A percentile compares a stretch with the other conserved stretches of the same genome.
Evolutionary conservation across 2,329 filamentous ascomycete genomes (phyloP).

Genomic region (Venturia nashicola): DNA sequence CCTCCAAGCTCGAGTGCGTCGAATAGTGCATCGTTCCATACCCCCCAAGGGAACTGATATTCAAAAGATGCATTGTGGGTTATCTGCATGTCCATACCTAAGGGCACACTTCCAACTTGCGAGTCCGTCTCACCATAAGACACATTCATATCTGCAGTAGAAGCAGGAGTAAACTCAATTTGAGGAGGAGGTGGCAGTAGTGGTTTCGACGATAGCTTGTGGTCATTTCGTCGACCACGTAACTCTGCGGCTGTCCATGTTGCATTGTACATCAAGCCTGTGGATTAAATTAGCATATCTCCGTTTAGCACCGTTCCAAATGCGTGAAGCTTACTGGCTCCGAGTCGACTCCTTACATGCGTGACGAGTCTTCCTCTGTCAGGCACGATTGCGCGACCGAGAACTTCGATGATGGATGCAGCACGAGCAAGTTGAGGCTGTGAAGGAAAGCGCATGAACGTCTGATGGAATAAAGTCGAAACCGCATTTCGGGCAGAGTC

Average conservation of each 20-base stretch:
- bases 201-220: neutral
- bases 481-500: slow-evolving; percentile 11
- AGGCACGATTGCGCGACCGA: slow-evolving; percentile 11
- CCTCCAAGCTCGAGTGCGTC: slow-evolving; percentile 8
- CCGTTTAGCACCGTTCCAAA: too few relatives aligned
- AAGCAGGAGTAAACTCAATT: neutral
- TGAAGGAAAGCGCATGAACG: slow-evolving; percentile 10
- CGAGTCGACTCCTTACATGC: slow-evolving; percentile 11
- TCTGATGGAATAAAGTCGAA: slow-evolving; percentile 5
- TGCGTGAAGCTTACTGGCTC: neutral
- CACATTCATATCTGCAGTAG: neutral
- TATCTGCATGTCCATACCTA: neutral
- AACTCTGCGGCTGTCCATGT: slow-evolving; percentile 10
- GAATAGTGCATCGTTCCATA: slow-evolving; percentile 11
- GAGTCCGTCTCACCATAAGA: neutral
- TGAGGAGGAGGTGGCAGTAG: neutral
- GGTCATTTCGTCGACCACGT: slow-evolving; percentile 3
- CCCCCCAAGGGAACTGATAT: slow-evolving; percentile 11
- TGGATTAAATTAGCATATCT: neutral
- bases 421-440: slow-evolving; percentile 6
- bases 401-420: slow-evolving; percentile 7
- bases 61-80: neutral
- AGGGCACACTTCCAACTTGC: neutral
- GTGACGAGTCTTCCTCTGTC: slow-evolving; percentile 8
- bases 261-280: slow-evolving; percentile 11